Evolutionary conservation across 805 yeast species (phyloP).

Genomic region (Candida glaebosa): DNA sequence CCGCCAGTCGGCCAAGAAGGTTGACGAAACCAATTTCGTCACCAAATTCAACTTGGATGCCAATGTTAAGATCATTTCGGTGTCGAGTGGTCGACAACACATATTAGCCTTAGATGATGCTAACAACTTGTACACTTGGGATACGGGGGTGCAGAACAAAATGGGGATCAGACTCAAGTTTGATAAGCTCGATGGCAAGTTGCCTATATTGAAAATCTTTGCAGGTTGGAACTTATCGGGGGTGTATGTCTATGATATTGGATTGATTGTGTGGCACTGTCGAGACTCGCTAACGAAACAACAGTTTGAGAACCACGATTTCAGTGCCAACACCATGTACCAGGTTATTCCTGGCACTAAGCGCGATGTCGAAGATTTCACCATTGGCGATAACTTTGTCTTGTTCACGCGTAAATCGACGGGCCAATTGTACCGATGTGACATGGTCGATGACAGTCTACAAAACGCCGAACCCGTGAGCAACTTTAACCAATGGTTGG

Average conservation of each 20-base stretch:
- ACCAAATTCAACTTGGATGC: constrained; percentile 19
- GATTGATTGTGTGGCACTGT: constrained; percentile 57
- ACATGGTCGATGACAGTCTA: constrained; percentile 19
- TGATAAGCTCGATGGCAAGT: constrained; percentile 16
- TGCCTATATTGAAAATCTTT: constrained; percentile 24
- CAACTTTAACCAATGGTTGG: constrained; percentile 23
- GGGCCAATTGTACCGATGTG: constrained; percentile 40
- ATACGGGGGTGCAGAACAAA: constrained; percentile 30
- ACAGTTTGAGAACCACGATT: constrained; percentile 13
- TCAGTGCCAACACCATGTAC: constrained; percentile 32
- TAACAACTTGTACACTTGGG: constrained; percentile 62
- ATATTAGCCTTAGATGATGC: constrained; percentile 54
- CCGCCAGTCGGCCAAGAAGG: constrained; percentile 1
- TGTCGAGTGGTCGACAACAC: constrained; percentile 64
- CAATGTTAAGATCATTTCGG: constrained; percentile 36
- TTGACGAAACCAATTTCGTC: constrained; percentile 22
- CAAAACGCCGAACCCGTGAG: constrained; percentile 9
- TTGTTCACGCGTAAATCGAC: constrained; percentile 42
- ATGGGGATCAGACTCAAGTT: constrained; percentile 45
- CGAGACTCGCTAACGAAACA: constrained; percentile 21
- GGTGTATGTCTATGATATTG: constrained; percentile 45
- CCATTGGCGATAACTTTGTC: constrained; percentile 51
- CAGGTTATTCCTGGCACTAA: constrained; percentile 40
- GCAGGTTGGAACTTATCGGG: constrained; percentile 70
- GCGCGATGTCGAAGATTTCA: constrained; percentile 46